phyloP scores from a whole-genome alignment of 495 filamentous ascomycete genomes.

The Talaromyces thailandensis region DNA sequence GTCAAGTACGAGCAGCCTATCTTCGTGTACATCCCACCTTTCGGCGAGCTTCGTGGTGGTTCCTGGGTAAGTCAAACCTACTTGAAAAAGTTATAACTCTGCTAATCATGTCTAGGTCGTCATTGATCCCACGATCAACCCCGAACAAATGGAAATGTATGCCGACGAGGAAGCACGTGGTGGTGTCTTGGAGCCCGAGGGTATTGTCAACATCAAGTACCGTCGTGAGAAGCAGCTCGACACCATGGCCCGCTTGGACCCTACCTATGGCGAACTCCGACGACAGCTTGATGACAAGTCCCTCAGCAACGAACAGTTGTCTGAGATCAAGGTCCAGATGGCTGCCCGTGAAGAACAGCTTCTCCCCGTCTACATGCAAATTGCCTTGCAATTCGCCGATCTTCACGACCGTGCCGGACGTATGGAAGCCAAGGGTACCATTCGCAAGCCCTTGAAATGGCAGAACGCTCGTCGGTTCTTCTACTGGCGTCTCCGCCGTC shows the following conservation, averaged over 20 bases:
- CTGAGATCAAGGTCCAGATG: conserved; percentile 78
- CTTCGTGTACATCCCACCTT: conserved; percentile 97
- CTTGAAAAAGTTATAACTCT: not conserved
- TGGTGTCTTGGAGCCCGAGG: conserved; percentile 96
- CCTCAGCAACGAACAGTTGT: conserved; percentile 62
- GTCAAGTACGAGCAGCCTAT: conserved; percentile 98
- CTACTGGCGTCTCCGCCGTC: conserved; percentile 97
- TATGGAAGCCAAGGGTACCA: conserved; percentile 95
- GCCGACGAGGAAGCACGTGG: conserved; percentile 92
- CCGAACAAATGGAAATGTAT: conserved; percentile 98
- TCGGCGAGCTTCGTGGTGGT: conserved; percentile 93
- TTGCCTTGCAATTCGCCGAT: conserved; percentile 91
- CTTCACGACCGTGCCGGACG: conserved; percentile 94
- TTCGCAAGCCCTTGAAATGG: conserved; percentile 78
- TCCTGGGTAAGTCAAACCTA: conserved; percentile 62
- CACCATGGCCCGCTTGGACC: conserved; percentile 92
- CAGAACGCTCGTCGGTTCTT: conserved; percentile 92
- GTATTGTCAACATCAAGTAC: conserved; percentile 98
- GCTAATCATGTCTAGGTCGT: conserved; percentile 58
- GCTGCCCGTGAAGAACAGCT: conserved; percentile 78
- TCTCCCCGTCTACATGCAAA: conserved; percentile 85
- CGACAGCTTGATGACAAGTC: conserved; percentile 59
- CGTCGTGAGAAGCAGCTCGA: conserved; percentile 94
- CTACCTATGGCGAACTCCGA: conserved; percentile 72
- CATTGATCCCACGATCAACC: conserved; percentile 96